Base-by-base conservation (phyloP, 441 rosid genomes). In the Populus trichocarpa region DNA sequence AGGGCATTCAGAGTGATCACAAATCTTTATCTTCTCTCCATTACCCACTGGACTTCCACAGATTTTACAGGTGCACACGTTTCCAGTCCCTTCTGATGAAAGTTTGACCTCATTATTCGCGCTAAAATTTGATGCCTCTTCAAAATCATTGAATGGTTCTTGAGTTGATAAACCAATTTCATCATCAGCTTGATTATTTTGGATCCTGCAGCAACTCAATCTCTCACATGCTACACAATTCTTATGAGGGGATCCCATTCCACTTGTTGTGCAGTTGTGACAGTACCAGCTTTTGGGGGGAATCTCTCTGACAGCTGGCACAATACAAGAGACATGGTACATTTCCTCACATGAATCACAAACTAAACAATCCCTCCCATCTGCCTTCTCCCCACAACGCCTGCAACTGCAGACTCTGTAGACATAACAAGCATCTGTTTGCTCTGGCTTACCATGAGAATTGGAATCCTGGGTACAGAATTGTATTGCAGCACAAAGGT, bases 301-400 rank as follows among this genome's bases (percentile, higher is more conserved):
- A 78, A 90, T 91, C 85, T 85, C 90, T 69, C 85, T 84, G 76
- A 89, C 87, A 75, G 91, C 90, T 36, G 97, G 97, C 75, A 89
- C 85, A 72, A 90, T 92, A 79, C 98, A 96, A 74, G 91, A 82
- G 83, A 94, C 85, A 80, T 94, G 99, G 84, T 89, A 92, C 82
- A 87, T 85, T 75, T 88, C 91, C 84, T 94, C 97, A 10, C 99
- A 96, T 40, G 94, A 91, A 87, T 93, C 96, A 82, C 98, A 96
- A 28, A 91, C 91, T 82, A 96, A 87, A 80, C 87, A 88, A 71
- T 89, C 87, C 83, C 72, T 84, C 78, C 83, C 92, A 72, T 84
- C 91, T 78, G 95, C 95, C 69, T 87, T 90, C 74, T 81, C 86
- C 80, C 91, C 94, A 82, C 99, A 94, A 36, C 72, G 81, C 82